phyloP scores from a whole-genome alignment of 2,329 filamentous ascomycete species.

The Colletotrichum horii region DNA sequence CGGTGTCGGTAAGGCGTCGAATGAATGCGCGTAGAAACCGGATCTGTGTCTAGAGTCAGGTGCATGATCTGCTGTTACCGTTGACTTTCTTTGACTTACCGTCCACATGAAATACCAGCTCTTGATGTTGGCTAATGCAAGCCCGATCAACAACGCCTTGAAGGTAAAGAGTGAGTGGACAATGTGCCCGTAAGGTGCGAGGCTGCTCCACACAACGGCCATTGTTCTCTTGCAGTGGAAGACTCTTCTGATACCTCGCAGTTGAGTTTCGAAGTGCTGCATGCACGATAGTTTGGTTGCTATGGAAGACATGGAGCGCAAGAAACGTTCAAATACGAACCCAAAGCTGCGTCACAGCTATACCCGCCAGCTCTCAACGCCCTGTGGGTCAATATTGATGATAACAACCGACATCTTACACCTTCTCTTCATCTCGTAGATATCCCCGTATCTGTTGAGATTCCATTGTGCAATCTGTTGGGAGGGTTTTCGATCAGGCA shows the following conservation, averaged over 20 bases:
- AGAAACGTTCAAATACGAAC: neutral
- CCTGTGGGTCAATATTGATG: neutral
- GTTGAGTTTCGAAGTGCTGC: neutral
- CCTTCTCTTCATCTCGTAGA: neutral
- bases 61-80: neutral
- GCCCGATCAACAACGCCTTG: neutral
- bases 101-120: constrained; percentile 5
- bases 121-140: constrained; percentile 4
- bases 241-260: neutral
- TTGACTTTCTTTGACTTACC: neutral
- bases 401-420: neutral
- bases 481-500: neutral
- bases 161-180: neutral
- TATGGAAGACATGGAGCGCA: neutral
- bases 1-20: constrained; percentile 28
- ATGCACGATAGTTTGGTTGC: neutral
- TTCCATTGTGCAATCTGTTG: neutral
- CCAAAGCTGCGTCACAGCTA: accelerated
- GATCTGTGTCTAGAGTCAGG: constrained; percentile 20
- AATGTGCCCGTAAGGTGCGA: neutral
- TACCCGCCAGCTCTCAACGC: neutral
- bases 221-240: neutral
- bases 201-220: neutral
- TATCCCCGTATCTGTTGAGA: neutral
- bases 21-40: constrained; percentile 38